phyloP scores from a whole-genome alignment of 164 flowering plant species.

The Brasenia schreberi region DNA sequence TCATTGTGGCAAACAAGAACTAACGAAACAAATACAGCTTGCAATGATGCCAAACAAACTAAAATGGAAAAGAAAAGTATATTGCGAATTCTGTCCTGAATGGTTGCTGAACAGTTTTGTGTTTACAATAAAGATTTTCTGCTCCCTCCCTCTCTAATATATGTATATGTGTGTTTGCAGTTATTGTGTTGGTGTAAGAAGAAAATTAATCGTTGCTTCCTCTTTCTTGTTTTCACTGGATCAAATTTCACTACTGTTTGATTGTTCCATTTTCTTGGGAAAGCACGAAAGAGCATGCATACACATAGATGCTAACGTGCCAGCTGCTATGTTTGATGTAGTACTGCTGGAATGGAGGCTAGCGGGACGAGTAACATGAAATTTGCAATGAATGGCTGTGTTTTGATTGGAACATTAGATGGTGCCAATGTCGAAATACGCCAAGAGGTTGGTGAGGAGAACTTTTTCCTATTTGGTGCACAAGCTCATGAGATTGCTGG shows the following conservation, averaged over 20 bases:
- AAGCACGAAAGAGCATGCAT: no score
- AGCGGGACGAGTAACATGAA: slow-evolving; percentile 99
- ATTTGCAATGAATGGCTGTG: slow-evolving; percentile 92
- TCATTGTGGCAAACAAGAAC: no score
- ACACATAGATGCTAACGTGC: no score
- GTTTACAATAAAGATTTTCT: no score
- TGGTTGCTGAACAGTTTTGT: no score
- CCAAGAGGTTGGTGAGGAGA: slow-evolving; percentile 85
- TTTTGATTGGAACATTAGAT: slow-evolving; percentile 86
- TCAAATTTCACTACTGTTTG: neutral
- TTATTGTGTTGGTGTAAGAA: neutral
- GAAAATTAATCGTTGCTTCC: neutral
- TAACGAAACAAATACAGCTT: no score
- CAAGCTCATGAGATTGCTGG: slow-evolving; percentile 75
- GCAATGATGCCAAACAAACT: no score
- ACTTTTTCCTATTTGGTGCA: slow-evolving; percentile 94
- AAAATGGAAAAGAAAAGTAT: no score
- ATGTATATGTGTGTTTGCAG: no score
- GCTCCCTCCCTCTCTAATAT: no score
- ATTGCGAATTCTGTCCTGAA: no score
- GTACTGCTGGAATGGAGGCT: slow-evolving; percentile 99
- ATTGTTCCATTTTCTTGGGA: no score
- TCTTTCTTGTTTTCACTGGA: neutral
- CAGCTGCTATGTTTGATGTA: slow-evolving; percentile 9
- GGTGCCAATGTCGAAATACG: slow-evolving; percentile 98